Evolutionary conservation across 257 asterid species (phyloP), one percentile per base, ranked within the genome.

Genomic region (Forsythia viridissima): DNA sequence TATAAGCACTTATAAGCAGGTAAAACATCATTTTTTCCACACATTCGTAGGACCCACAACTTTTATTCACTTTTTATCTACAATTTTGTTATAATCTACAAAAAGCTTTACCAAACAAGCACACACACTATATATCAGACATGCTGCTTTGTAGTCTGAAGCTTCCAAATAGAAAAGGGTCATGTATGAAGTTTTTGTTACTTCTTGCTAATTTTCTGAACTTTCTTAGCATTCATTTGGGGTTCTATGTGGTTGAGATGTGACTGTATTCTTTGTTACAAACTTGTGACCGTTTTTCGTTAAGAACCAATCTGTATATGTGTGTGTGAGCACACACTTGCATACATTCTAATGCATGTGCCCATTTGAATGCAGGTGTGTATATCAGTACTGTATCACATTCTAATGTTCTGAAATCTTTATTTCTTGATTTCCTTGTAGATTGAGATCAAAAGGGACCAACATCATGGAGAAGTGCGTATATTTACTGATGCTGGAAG

Each of bases 401-500:
- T 73, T 73, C 55, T 39, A 18, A 7, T 37, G 68, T 30, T 52
- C 67, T 86, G 76, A 84, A 24, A 30, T 0, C 16, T 57, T 30
- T 75, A 59, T 10, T 73, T 61, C 42, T 65, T 15, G 76, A 72
- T 75, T 67, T 77, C 66, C 73, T 75, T 84, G 79, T 83, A 95
- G 99, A 87, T 92, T 80, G 99, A 95, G 79, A 82, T 95, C 63
- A 95, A 92, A 85, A 86, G 93, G 76, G 99, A 95, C 80, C 81
- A 82, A 79, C 89, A 81, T 63, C 93, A 91, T 10, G 73, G 81
- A 38, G 99, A 95, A 88, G 92, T 93, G 43, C 92, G 97, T 20
- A 87, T 93, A 75, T 93, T 92, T 82, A 84, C 94, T 36, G 97
- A 96, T 83, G 91, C 97, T 20, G 99, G 99, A 84, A 92, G 99